Evolutionary conservation across 2,329 filamentous ascomycete genomes (phyloP), one percentile per base, ranked within the genome.

Genomic region (Paecilomyces sp.): DNA sequence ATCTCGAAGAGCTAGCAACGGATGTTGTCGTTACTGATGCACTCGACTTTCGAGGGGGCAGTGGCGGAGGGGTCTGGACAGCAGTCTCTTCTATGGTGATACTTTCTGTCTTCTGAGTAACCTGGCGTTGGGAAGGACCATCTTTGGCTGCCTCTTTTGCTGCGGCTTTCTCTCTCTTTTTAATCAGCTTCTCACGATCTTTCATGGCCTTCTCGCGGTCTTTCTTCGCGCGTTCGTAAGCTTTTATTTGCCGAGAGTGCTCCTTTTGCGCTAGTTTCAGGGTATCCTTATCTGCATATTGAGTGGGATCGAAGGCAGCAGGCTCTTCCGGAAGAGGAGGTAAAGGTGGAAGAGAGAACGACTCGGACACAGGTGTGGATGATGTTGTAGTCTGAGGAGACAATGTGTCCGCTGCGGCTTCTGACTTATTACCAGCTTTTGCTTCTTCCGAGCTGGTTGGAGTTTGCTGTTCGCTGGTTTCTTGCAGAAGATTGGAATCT

Each of bases 191-290:
- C 28, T 67, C 62, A 24, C 65, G 63, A 54, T 67, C 65, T 61
- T 65, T 64, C 55, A 91, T 78, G 9, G 83, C 82, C 65, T 83
- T 88, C 47, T 86, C 83, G 36, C 85, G 85, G 61, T 86, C 82
- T 72, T 89, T 90, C 61, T 89, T 72, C 11, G 85, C 83, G 67
- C 85, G 81, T 30, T 88, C 82, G 69, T 91, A 88, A 8, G 80
- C 79, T 68, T 90, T 90, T 33, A 85, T 77, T 1, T 80, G 78
- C 12, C 83, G 81, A 57, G 84, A 83, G 58, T 85, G 80, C 66
- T 91, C 87, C 60, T 87, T 89, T 66, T 90, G 86, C 1, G 86
- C 88, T 50, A 85, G 80, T 66, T 89, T 90, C 8, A 85, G 83
- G 30, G 84, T 78, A 6, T 85, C 83, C 67, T 88, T 88, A 72